These are phyloP conservation scores for Microthyrium microscopicum DNA, from an alignment of 2,329 filamentous ascomycete genomes.

Conservation along the genomic window DNA sequence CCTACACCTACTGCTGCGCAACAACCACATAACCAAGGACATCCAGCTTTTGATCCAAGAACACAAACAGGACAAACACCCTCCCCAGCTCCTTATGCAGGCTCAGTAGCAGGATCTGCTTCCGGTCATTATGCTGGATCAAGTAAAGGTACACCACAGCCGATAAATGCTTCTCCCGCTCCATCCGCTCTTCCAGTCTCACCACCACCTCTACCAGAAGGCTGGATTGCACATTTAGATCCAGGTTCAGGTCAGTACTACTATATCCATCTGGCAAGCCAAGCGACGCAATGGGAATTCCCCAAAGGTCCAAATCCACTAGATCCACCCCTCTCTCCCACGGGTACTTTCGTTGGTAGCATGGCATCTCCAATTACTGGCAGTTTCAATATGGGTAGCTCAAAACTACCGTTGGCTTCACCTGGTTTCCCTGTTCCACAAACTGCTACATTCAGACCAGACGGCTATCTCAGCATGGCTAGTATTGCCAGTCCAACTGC, in stretches of 20 bases:
- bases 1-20: slow-evolving; percentile 11
- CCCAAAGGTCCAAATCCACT: slow-evolving; percentile 88
- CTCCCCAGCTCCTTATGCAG: slow-evolving; percentile 16
- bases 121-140: slow-evolving; percentile 22
- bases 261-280: slow-evolving; percentile 89
- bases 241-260: slow-evolving; percentile 96
- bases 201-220: slow-evolving; percentile 85
- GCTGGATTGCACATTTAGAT: slow-evolving; percentile 95
- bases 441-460: slow-evolving; percentile 60
- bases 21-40: slow-evolving; percentile 32
- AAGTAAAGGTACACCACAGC: slow-evolving; percentile 11
- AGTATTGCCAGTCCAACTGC: slow-evolving; percentile 56
- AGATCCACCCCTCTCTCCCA: slow-evolving; percentile 72
- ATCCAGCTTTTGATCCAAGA: slow-evolving; percentile 73
- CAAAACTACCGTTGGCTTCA: slow-evolving; percentile 51
- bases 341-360: slow-evolving; percentile 34
- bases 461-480: slow-evolving; percentile 71
- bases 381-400: slow-evolving; percentile 36
- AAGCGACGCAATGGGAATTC: slow-evolving; percentile 97
- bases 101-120: slow-evolving; percentile 20
- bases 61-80: slow-evolving; percentile 20
- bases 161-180: slow-evolving; percentile 15
- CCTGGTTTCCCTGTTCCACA: slow-evolving; percentile 63
- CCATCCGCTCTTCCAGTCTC: slow-evolving; percentile 46
- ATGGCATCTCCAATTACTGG: slow-evolving; percentile 28